Conservation (phyloP, 441 rosid genomes). For the Isatis lusitanica region DNA sequence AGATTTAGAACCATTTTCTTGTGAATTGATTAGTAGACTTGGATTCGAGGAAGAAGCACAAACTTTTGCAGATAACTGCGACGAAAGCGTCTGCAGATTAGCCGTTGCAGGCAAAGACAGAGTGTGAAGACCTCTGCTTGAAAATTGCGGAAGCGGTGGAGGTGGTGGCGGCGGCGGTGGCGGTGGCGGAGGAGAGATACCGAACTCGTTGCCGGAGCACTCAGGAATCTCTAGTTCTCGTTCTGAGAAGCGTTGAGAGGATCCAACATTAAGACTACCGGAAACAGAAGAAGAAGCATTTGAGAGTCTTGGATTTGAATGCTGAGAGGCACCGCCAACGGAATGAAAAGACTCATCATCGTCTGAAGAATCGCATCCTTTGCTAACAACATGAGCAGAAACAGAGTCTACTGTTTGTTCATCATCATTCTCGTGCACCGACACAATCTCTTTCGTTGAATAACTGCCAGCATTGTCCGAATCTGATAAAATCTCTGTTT, state of each 20-base stretch:
- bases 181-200: conserved; percentile 35
- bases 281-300: conserved; percentile 54
- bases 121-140: conserved; percentile 6
- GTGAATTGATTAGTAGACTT: conserved; percentile 33
- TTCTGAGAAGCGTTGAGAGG: conserved; percentile 38
- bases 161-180: conserved; percentile 52
- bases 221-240: conserved; percentile 31
- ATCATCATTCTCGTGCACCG: conserved; percentile 60
- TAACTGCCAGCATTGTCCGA: conserved; percentile 53
- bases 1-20: conserved; percentile 31
- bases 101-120: conserved; percentile 7
- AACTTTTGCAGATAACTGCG: conserved; percentile 29
- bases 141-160: conserved; percentile 45
- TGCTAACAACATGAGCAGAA: conserved; percentile 38
- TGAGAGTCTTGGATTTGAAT: conserved; percentile 54
- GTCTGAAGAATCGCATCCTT: conserved; percentile 59
- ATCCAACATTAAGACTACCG: conserved; percentile 44
- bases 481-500: conserved; percentile 37
- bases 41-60: conserved; percentile 28
- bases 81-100: conserved; percentile 23
- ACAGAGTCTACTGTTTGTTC: conserved; percentile 36
- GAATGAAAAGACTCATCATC: conserved; percentile 87
- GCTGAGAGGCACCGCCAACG: conserved; percentile 50
- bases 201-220: conserved; percentile 22
- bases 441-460: conserved; percentile 66